Percentiles rank a stretch among this genome's conserved stretches.
These are phyloP conservation scores for Boechera divaricarpa DNA, from an alignment of 345 rosid species.

Conservation along the genomic window DNA sequence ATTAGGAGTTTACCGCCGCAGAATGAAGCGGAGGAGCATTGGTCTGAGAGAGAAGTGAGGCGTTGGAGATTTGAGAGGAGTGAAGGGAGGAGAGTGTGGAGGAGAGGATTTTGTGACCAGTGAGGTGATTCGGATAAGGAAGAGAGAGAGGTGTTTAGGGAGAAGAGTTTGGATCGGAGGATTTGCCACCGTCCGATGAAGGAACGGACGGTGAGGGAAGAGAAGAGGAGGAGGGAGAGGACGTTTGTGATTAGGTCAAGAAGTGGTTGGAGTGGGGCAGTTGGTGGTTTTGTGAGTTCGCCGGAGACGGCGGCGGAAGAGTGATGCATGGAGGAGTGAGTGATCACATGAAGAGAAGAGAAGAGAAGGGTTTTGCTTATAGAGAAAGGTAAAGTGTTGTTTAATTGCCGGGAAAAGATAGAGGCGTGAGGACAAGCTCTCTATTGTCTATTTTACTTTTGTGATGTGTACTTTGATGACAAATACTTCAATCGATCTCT, in stretches of 20 bases:
- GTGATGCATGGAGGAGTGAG: constrained; percentile 51
- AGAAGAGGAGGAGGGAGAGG: constrained; percentile 68
- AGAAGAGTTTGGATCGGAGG: constrained; percentile 62
- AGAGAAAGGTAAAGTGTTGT: constrained; percentile 39
- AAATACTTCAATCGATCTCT: constrained; percentile 1
- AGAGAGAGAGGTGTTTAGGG: constrained; percentile 60
- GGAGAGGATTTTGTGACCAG: constrained; percentile 76
- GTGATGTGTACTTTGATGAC: constrained; percentile 23
- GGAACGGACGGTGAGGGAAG: constrained; percentile 62
- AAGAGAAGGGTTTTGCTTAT: constrained; percentile 6
- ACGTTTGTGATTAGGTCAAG: constrained; percentile 61
- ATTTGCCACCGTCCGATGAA: constrained; percentile 82
- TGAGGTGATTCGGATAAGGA: constrained; percentile 69
- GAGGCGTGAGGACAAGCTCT: constrained; percentile 26
- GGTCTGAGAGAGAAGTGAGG: constrained; percentile 65
- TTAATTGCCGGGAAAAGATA: constrained; percentile 31
- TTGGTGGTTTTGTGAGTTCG: constrained; percentile 30
- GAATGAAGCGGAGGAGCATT: constrained; percentile 57
- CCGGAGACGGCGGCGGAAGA: constrained; percentile 46
- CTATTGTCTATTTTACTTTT: constrained; percentile 13
- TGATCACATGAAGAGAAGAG: constrained; percentile 26
- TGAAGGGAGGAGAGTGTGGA: constrained; percentile 72
- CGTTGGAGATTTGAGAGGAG: constrained; percentile 80
- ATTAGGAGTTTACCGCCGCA: constrained; percentile 76
- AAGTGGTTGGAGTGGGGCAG: constrained; percentile 62